Conservation (phyloP, 345 rosid species). For the Moricandia moricandioides region DNA sequence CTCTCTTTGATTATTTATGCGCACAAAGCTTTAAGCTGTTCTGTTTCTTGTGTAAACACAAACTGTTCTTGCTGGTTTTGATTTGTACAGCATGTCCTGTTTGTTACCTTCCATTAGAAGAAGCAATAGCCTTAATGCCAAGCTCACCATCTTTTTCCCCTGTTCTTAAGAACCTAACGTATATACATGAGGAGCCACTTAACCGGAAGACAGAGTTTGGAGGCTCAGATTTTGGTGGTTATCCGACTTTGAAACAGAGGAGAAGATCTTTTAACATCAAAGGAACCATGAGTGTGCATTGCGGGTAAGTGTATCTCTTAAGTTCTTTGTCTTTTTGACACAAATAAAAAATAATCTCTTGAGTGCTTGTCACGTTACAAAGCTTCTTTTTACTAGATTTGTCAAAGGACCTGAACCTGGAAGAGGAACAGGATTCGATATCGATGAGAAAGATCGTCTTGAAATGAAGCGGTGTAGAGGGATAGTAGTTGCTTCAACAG, state of each 20-base stretch:
- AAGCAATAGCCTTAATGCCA: constrained; percentile 81
- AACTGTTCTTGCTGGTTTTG: background rate
- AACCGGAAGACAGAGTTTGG: constrained; percentile 67
- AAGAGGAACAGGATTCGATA: constrained; percentile 68
- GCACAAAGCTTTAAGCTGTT: background rate
- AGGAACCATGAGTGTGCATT: constrained; percentile 69
- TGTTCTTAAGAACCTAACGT: constrained; percentile 56
- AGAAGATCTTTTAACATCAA: constrained; percentile 63
- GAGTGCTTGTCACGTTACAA: constrained; percentile 26
- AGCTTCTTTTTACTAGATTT: constrained; percentile 45
- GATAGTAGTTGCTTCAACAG: constrained; percentile 84
- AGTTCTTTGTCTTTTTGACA: constrained; percentile 18
- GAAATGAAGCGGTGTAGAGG: constrained; percentile 77
- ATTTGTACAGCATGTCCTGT: constrained; percentile 75
- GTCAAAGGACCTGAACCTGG: constrained; percentile 76
- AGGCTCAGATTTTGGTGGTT: constrained; percentile 93
- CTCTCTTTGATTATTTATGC: background rate
- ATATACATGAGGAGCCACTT: constrained; percentile 55
- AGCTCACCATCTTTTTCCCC: constrained; percentile 74
- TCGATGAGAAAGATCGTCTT: constrained; percentile 61
- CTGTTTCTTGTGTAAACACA: background rate
- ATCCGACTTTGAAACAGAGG: constrained; percentile 72
- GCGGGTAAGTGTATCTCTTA: constrained; percentile 57
- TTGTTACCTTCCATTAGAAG: constrained; percentile 86
- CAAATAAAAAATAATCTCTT: background rate